These are phyloP conservation scores for Syncephalastrum racemosum DNA, from an alignment of 371 early-diverging fungal species.

Conservation along the genomic window DNA sequence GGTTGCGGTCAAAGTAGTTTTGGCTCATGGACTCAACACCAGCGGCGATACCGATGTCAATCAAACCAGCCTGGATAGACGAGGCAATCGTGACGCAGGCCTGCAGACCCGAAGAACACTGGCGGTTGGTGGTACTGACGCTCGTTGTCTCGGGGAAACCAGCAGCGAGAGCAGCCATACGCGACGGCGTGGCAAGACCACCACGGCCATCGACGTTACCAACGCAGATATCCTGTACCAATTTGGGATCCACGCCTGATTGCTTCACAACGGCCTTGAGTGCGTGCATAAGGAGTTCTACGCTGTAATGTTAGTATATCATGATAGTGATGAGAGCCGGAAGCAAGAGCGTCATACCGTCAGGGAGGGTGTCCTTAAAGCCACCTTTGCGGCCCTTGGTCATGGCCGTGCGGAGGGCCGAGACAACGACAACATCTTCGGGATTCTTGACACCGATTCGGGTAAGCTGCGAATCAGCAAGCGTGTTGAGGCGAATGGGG, in stretches of 20 bases:
- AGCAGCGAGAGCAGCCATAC: constrained; percentile 95
- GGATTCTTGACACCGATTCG: constrained; percentile 66
- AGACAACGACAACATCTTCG: constrained; percentile 81
- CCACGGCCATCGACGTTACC: constrained; percentile 93
- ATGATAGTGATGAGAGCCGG: background rate
- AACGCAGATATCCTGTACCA: constrained; percentile 92
- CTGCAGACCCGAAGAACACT: constrained; percentile 97
- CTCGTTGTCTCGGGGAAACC: constrained; percentile 88
- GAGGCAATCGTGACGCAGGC: constrained; percentile 89
- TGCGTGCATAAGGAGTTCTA: constrained; percentile 80
- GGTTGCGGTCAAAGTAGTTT: constrained; percentile 67
- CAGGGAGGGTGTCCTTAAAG: constrained; percentile 87
- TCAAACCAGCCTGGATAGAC: constrained; percentile 88
- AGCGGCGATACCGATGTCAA: constrained; percentile 96
- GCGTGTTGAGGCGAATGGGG: constrained; percentile 20
- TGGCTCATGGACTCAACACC: constrained; percentile 98
- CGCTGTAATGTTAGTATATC: background rate
- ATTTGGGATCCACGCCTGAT: constrained; percentile 81
- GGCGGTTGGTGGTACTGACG: constrained; percentile 90
- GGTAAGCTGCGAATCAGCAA: constrained; percentile 18
- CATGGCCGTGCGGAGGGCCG: constrained; percentile 86
- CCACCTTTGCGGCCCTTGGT: constrained; percentile 88
- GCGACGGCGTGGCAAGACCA: constrained; percentile 90
- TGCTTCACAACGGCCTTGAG: constrained; percentile 79
- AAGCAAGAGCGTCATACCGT: constrained; percentile 17